phyloP scores from a whole-genome alignment of 176 grass and related monocot species.

The Chrysopogon serrulatus region DNA sequence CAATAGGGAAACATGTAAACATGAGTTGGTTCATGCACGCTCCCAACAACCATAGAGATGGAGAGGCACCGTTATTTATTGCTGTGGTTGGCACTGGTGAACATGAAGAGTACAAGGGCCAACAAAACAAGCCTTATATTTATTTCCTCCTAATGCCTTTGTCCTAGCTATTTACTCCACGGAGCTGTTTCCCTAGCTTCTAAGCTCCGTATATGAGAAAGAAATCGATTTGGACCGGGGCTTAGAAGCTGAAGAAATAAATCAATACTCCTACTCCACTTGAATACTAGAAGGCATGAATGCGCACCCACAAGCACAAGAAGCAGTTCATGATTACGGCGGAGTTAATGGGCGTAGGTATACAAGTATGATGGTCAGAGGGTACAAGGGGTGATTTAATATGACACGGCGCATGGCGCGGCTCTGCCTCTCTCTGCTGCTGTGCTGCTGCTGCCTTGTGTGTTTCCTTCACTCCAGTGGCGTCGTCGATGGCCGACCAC shows the following conservation, averaged over 20 bases:
- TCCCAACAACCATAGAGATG: constrained; percentile 36
- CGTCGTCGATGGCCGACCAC: constrained; percentile 5
- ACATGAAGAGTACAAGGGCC: constrained; percentile 18
- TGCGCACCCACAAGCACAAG: constrained; percentile 59
- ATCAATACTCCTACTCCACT: neutral
- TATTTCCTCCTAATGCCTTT: constrained; percentile 34
- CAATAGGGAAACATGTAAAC: too few relatives aligned
- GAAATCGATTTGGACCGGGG: neutral
- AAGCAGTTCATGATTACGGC: constrained; percentile 54
- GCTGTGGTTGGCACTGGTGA: constrained; percentile 45
- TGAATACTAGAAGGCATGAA: constrained; percentile 34
- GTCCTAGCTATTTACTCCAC: constrained; percentile 31
- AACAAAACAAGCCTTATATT: constrained; percentile 31
- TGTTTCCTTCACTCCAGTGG: constrained; percentile 12
- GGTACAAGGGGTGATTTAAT: constrained; percentile 34
- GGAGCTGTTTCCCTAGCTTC: neutral
- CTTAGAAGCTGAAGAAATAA: neutral
- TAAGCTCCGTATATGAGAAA: neutral
- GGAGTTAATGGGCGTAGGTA: constrained; percentile 68
- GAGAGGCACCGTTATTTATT: constrained; percentile 61
- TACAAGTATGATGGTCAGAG: constrained; percentile 54
- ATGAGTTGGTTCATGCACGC: constrained; percentile 45
- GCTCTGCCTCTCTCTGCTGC: neutral
- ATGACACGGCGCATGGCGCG: constrained; percentile 17
- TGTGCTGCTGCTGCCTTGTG: constrained; percentile 23